These are phyloP conservation scores for Fusarium agapanthi DNA, from an alignment of 2,329 filamentous ascomycete species.

Conservation along the genomic window DNA sequence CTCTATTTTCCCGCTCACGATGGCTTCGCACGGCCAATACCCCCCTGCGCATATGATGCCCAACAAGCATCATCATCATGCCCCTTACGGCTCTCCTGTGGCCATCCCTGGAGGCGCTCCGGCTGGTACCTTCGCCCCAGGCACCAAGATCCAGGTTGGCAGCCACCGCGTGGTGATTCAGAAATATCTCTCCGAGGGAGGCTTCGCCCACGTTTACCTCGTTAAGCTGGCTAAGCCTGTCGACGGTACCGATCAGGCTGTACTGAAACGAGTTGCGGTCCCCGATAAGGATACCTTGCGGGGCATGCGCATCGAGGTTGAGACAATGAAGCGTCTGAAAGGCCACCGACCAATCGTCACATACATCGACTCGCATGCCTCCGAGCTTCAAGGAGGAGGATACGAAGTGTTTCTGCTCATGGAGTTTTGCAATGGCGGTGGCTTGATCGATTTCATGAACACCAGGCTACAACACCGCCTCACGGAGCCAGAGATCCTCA, in stretches of 20 bases:
- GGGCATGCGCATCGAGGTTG: slow-evolving; percentile 97
- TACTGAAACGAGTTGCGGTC: slow-evolving; percentile 94
- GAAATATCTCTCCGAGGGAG: slow-evolving; percentile 96
- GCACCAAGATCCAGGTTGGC: slow-evolving; percentile 97
- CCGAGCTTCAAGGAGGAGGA: slow-evolving; percentile 88
- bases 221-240: slow-evolving; percentile 83
- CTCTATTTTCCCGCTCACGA: slow-evolving; percentile 26
- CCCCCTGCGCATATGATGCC: slow-evolving; percentile 41
- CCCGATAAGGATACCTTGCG: slow-evolving; percentile 94
- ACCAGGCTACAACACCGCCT: slow-evolving; percentile 94
- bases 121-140: slow-evolving; percentile 89
- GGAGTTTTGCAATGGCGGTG: slow-evolving; percentile 95
- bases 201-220: slow-evolving; percentile 97
- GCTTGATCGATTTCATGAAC: slow-evolving; percentile 99
- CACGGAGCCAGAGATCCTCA: slow-evolving; percentile 95
- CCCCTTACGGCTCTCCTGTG: slow-evolving; percentile 55
- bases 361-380: slow-evolving; percentile 98
- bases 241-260: slow-evolving; percentile 81
- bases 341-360: slow-evolving; percentile 96
- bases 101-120: slow-evolving; percentile 59
- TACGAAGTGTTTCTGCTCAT: slow-evolving; percentile 99
- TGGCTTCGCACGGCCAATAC: slow-evolving; percentile 51
- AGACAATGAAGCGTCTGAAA: slow-evolving; percentile 99
- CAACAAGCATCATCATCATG: slow-evolving; percentile 52
- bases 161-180: slow-evolving; percentile 92